Base-by-base conservation (phyloP, 805 yeast species). In the Ogataea paradorogensis region DNA sequence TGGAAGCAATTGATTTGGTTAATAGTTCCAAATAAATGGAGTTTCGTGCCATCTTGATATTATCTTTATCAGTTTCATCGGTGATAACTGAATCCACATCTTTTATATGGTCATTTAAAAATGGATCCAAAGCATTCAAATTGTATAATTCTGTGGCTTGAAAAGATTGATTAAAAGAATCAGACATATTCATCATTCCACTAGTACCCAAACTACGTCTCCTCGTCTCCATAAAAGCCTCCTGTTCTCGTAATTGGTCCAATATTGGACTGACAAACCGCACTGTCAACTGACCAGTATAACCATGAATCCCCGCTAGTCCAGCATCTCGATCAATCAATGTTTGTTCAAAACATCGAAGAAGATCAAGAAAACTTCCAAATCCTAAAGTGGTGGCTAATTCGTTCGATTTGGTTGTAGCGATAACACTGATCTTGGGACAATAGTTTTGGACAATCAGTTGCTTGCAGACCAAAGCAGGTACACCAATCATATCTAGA, bases 21-120 rank as follows among this genome's bases (percentile, higher is more conserved):
- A 84, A 70, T 47, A 79, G 70, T 36, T 73, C 74, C 45, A 76
- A 63, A 55, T 82, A 86, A 8, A 81, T 62, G 4, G 76, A 68
- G 38, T 68, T 68, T 36, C 67, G 69, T 28, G 74, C 33, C 15
- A 52, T 14, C 10, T 39, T 51, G 1, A 59, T 39, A 10, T 52
- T 44, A 15, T 29, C 5, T 15, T 18, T n/a, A n/a, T 40, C 43
- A 10, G 18, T 30, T 4, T 32, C 33, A 30, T 42, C 27, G 26
- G 39, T 45, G 10, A 51, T 27, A 5, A 35, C 15, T 3, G 38
- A 28, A 22, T 55, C 61, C 9, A 54, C 51, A 7, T 22, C 24
- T 26, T 50, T 50, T 15, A 56, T 46, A 32, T 50, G 49, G 9
- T 48, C 59, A 26, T 47, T 47, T 16, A 55, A 27, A n/a, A 36